phyloP scores from a whole-genome alignment of 148 eudicot species.

The Arbutus unedo region DNA sequence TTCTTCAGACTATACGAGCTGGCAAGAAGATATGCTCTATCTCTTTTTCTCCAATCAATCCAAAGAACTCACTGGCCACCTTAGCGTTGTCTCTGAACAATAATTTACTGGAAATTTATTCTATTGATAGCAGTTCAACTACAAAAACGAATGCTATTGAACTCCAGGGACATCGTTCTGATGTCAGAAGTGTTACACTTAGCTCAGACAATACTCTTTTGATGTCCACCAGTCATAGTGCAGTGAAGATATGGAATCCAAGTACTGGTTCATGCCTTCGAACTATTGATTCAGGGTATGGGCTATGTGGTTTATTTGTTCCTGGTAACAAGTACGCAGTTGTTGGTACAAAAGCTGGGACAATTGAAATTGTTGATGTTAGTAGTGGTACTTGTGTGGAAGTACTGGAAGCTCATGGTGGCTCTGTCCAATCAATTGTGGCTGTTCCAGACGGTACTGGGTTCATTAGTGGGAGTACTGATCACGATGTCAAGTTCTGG shows the following conservation, averaged over 20 bases:
- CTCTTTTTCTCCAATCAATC: constrained; percentile 63
- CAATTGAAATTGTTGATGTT: constrained; percentile 79
- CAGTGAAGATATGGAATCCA: constrained; percentile 96
- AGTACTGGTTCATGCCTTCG: constrained; percentile 82
- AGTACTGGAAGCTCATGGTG: constrained; percentile 88
- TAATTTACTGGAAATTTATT: constrained; percentile 71
- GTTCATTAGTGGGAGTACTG: constrained; percentile 89
- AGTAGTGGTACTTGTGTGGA: constrained; percentile 86
- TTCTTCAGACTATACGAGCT: constrained; percentile 65
- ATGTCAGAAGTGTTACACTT: constrained; percentile 83
- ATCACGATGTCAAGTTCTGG: constrained; percentile 96
- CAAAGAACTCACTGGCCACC: constrained; percentile 64
- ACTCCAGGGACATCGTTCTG: constrained; percentile 93
- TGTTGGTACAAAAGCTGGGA: constrained; percentile 90
- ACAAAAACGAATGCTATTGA: constrained; percentile 61
- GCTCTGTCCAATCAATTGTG: constrained; percentile 67
- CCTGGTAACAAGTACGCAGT: constrained; percentile 83
- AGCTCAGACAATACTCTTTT: constrained; percentile 91
- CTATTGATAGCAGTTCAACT: constrained; percentile 49
- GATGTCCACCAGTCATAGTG: constrained; percentile 85
- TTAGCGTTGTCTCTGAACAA: constrained; percentile 85
- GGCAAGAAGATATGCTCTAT: constrained; percentile 87
- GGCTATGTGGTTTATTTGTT: constrained; percentile 86
- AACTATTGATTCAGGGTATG: constrained; percentile 91
- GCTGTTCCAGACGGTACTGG: constrained; percentile 70